These are phyloP conservation scores for Ciborinia camelliae DNA, from an alignment of 2,329 filamentous ascomycete species.

Conservation along the genomic window DNA sequence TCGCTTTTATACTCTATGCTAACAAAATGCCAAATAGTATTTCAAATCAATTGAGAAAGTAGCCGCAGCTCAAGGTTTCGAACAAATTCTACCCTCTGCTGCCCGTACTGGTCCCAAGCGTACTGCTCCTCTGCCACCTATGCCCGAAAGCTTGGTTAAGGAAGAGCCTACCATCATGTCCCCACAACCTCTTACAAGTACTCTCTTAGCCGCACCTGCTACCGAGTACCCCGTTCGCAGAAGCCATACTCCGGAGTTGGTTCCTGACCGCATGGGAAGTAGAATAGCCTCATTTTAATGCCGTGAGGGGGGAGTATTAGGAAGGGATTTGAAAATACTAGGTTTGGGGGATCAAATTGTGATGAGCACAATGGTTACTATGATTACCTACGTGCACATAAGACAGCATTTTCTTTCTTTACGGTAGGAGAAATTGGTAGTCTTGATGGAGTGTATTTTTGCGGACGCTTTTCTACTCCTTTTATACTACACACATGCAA, in stretches of 20 bases:
- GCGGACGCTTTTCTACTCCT: neutral
- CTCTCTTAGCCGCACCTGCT: conserved; percentile 53
- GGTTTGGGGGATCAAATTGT: neutral
- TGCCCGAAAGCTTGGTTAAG: conserved; percentile 23
- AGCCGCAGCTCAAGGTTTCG: conserved; percentile 54
- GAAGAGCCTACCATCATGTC: conserved; percentile 46
- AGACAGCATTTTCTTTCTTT: neutral
- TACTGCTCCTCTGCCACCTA: conserved; percentile 25
- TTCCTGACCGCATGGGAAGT: conserved; percentile 48
- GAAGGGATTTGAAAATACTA: neutral
- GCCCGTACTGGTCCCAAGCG: conserved; percentile 49
- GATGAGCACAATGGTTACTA: neutral
- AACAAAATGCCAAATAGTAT: conserved; percentile 45
- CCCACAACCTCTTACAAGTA: conserved; percentile 54
- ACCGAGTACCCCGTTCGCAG: conserved; percentile 51
- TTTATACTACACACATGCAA: neutral
- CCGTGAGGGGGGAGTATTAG: too few species aligned
- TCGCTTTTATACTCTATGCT: neutral
- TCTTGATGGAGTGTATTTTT: neutral
- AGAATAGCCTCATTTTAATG: conserved; percentile 23
- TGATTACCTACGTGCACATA: neutral
- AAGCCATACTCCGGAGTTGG: conserved; percentile 55
- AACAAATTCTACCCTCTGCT: conserved; percentile 55
- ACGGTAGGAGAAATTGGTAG: neutral
- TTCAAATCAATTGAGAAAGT: conserved; percentile 70